Evolutionary conservation across 2,329 filamentous ascomycete genomes (phyloP), one percentile per base, ranked within the genome.

Genomic region (Parafenestella ontariensis): DNA sequence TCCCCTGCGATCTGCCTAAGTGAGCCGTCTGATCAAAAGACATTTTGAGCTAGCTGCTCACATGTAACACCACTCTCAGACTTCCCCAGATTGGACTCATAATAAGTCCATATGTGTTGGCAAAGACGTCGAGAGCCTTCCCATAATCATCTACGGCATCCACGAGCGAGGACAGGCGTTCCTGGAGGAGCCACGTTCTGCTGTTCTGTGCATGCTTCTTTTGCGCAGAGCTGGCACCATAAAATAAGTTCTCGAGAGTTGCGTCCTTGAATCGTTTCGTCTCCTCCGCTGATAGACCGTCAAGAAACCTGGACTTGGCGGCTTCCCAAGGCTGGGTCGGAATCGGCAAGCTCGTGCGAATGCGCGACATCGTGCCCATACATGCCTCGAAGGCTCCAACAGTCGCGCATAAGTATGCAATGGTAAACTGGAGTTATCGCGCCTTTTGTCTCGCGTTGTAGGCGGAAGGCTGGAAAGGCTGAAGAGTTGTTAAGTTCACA

Each of bases 191-290:
- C 48, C 59, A 63, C 15, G 28, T 44, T 17, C 31, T 56, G 50
- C 63, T 67, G 2, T 42, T 44, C 6, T 46, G 23, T n/a, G 52
- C 51, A 46, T 67, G 53, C 24, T 29, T 53, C 34, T 61, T 63
- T 40, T 70, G 58, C 8, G 58, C 36, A 26, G 52, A 36, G 39
- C 61, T 67, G 5, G 66, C 62, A 24, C 54, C 40, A 34, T 67
- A 68, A 53, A 68, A 67, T 5, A 65, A 15, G 43, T 63, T 67
- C 34, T 70, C 65, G 2, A 56, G 49, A 2, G 56, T 68, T 23
- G 64, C 64, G 31, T 53, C 37, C 15, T 59, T 31, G 49, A 61
- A 68, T 13, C 23, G 31, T n/a, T 33, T 5, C 11, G 24, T 42
- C 15, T 67, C 52, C 10, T 58, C 41, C 1, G 45, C 44, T 2